Conservation (phyloP, 169 alveolate genomes). For the Amoebophrya sp. region DNA sequence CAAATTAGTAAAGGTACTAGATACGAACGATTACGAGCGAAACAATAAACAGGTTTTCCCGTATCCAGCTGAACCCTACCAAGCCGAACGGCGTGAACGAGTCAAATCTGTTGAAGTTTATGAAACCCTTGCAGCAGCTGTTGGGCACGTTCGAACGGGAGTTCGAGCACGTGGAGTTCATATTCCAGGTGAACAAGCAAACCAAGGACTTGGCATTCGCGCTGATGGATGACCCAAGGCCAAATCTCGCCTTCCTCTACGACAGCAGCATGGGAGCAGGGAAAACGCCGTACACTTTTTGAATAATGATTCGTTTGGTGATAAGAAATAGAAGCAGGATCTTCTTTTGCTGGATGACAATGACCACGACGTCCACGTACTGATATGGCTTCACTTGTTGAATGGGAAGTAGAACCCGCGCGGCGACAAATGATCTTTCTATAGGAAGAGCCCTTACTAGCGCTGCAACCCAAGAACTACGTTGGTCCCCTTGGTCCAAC, state of each 20-base stretch:
- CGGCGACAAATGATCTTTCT: no score
- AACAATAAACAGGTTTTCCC: no score
- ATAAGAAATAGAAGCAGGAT: neutral
- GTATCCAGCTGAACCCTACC: neutral
- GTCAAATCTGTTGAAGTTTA: neutral
- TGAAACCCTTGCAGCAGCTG: neutral
- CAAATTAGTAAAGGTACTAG: no score
- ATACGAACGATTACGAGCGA: no score
- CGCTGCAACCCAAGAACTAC: no score
- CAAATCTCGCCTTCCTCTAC: neutral
- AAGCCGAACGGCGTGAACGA: neutral
- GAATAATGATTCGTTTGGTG: no score
- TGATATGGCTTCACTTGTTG: no score
- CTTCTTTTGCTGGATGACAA: neutral
- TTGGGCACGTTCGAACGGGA: no score
- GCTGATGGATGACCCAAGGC: neutral
- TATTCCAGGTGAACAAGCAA: neutral
- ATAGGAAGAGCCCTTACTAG: no score
- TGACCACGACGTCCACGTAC: no score
- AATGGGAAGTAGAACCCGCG: no score
- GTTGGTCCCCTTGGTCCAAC: no score
- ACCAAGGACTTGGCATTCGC: neutral
- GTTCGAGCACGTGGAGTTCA: neutral
- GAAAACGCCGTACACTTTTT: neutral
- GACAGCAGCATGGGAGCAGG: neutral